Evolutionary conservation across 495 filamentous ascomycete species (phyloP), one percentile per base, ranked within the genome.

Genomic region (Chaetomium cochliodes): DNA sequence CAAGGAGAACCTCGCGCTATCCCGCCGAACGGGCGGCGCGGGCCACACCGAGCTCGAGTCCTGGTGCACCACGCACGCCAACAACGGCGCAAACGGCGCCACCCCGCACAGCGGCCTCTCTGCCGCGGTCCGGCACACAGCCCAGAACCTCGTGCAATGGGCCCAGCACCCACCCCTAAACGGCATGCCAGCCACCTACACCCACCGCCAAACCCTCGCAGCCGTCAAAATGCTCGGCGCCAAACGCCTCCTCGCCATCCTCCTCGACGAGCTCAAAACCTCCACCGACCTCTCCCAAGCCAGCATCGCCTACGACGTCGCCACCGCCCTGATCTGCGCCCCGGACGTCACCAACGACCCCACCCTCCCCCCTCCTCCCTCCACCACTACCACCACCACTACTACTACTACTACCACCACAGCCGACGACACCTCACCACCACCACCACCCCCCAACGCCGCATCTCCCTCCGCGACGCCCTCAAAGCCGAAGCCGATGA

Each of bases 101-200:
- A 72, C 82, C 0, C 71, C 82, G 0, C 78, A 79, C 47, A 87
- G 86, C 18, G 89, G 90, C 3, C 72, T 94, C 4, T 65, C 79
- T 3, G 80, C 81, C n/a, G 81, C 84, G 30, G 73, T 96, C 52
- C 81, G 88, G 42, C 79, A 83, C 57, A 87, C 87, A 1, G 78
- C 96, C 9, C 87, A 89, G 55, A 79, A 80, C 6, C 83, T 97
- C 0, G 78, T 90, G 2, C 77, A 86, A 20, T 97, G 93, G 94
- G 87, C 82, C 49, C 76, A 87, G 5, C 83, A 85, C 59, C 83
- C 85, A 0, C 83, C 84, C 9, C 79, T 89, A 23, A 87, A 82
- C 64, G 83, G 84, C 62, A 84, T 87, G 44, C 89, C 92, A 9
- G 85, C 89, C 1, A 81, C 82, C 16, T 97, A 96, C 75, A 92